Evolutionary conservation across 257 asterid species (phyloP).

Genomic region (Linaria vulgaris): DNA sequence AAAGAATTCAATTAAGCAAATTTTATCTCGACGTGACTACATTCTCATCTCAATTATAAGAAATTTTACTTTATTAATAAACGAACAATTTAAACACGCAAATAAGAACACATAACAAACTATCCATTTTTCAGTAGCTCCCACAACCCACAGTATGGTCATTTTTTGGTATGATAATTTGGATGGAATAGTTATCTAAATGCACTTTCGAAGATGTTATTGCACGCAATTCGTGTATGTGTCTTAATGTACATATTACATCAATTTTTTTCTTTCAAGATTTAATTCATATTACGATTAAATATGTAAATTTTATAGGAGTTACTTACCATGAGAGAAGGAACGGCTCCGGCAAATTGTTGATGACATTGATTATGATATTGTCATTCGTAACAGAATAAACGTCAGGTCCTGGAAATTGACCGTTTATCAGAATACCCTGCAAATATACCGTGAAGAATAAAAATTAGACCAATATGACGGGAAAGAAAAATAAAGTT

Average conservation of each 20-base stretch:
- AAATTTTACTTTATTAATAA: not conserved
- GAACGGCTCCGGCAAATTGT: constrained; percentile 71
- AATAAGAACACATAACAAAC: not conserved
- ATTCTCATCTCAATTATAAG: no score
- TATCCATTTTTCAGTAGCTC: constrained; percentile 6
- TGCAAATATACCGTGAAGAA: constrained; percentile 19
- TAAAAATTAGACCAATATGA: not conserved
- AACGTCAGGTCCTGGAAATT: constrained; percentile 80
- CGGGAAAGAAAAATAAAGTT: not conserved
- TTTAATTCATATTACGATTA: not conserved
- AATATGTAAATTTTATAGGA: not conserved
- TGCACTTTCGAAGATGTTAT: no score
- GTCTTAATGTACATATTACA: no score
- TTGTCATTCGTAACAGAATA: constrained; percentile 65
- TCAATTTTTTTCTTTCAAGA: no score
- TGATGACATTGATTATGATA: constrained; percentile 59
- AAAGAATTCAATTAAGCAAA: no score
- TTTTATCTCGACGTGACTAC: no score
- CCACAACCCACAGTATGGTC: not conserved
- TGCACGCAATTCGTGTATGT: no score
- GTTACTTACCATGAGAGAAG: constrained; percentile 65
- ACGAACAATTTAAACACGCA: not conserved
- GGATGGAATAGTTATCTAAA: not conserved
- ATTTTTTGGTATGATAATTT: no score
- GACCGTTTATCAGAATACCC: constrained; percentile 77